Evolutionary conservation across 1,284 basidiomycete species (phyloP).

Genomic region (Pseudomicrostroma phylloplanum): DNA sequence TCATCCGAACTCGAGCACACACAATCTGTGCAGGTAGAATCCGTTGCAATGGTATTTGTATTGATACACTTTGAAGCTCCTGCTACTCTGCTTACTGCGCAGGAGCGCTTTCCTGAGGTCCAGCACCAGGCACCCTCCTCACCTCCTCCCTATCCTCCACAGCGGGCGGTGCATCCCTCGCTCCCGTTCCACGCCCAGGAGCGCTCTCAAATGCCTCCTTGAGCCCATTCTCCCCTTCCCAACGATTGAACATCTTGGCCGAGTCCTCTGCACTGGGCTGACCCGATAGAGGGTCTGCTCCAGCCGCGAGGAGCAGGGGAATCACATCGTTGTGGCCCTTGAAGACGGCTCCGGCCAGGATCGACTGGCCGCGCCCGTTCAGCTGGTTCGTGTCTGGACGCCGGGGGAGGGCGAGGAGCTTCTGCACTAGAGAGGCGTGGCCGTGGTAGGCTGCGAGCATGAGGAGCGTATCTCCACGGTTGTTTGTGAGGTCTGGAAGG

Average conservation of each 20-base stretch:
- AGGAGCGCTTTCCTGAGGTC: too few species aligned
- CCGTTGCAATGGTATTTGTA: too few species aligned
- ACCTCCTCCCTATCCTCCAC: conserved; percentile 33
- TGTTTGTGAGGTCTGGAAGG: conserved; percentile 62
- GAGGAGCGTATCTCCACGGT: conserved; percentile 55
- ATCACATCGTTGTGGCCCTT: conserved; percentile 65
- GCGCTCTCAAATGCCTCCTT: conserved; percentile 27
- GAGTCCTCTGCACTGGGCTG: conserved; percentile 68
- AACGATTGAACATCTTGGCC: conserved; percentile 51
- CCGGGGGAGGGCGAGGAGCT: conserved; percentile 53
- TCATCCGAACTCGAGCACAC: too few species aligned
- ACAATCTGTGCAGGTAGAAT: too few species aligned
- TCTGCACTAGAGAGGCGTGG: conserved; percentile 59
- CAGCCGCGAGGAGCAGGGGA: conserved; percentile 59
- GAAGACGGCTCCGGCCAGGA: conserved; percentile 75
- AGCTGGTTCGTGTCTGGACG: conserved; percentile 52
- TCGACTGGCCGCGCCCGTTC: conserved; percentile 72
- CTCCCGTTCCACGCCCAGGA: conserved; percentile 25
- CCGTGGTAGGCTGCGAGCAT: conserved; percentile 79
- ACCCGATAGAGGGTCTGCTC: conserved; percentile 66
- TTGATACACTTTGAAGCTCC: too few species aligned
- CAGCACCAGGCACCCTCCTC: conserved; percentile 21
- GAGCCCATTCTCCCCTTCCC: conserved; percentile 28
- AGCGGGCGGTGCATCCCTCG: conserved; percentile 19
- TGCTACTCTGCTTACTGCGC: too few species aligned